Percentiles rank a stretch among this genome's conserved stretches.
phyloP scores from a whole-genome alignment of 2,329 filamentous ascomycete genomes.

The Scortechinia acanthostroma region DNA sequence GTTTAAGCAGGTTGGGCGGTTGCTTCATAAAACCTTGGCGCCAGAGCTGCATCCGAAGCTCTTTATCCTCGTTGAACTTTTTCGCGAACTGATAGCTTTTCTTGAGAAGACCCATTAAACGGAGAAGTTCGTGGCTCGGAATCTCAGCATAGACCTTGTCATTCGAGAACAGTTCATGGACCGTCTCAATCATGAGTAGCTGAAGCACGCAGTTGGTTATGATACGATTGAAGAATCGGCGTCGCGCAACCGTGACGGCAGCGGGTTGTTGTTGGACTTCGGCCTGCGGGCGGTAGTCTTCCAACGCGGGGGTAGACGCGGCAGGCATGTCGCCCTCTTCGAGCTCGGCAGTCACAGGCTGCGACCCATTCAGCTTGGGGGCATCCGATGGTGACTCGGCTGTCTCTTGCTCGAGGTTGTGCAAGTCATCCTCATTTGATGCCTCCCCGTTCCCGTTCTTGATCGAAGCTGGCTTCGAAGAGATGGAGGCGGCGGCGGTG shows the following conservation, averaged over 20 bases:
- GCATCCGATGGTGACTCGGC: not conserved
- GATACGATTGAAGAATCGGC: conserved; percentile 97
- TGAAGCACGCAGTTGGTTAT: conserved; percentile 97
- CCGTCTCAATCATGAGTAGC: conserved; percentile 97
- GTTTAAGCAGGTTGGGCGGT: conserved; percentile 92
- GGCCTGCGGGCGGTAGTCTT: conserved; percentile 84
- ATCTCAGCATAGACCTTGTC: conserved; percentile 91
- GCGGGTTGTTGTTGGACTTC: conserved; percentile 80
- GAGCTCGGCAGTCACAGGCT: conserved; percentile 14
- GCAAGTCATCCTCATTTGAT: not conserved
- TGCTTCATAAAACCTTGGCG: conserved; percentile 99
- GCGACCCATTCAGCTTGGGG: conserved; percentile 2
- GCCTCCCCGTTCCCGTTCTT: conserved; percentile 10
- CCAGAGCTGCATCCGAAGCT: conserved; percentile 88
- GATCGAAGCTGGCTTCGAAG: conserved; percentile 40
- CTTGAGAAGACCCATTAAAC: conserved; percentile 89
- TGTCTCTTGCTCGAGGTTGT: not conserved
- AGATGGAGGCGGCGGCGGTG: conserved; percentile 63
- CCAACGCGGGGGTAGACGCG: conserved; percentile 28
- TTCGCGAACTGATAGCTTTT: conserved; percentile 95
- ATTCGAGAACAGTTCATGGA: conserved; percentile 97
- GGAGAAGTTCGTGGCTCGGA: conserved; percentile 78
- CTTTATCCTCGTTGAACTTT: conserved; percentile 95
- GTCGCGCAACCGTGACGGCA: conserved; percentile 83
- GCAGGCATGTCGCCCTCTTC: conserved; percentile 8